Conservation (phyloP, 805 yeast genomes). For the Myxozyma monticola region DNA sequence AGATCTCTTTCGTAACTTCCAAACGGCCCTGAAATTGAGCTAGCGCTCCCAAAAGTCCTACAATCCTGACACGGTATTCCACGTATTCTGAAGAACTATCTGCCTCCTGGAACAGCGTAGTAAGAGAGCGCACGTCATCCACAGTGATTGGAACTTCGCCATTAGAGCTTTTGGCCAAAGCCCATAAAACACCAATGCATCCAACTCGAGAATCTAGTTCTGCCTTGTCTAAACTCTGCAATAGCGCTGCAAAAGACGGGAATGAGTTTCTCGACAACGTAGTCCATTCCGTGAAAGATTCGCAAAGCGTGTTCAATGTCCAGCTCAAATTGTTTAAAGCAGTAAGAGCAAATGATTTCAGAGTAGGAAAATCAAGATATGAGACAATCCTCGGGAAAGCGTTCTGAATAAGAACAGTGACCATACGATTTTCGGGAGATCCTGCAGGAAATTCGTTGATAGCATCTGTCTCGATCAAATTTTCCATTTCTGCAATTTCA, state of each 20-base stretch:
- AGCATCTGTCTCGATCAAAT: not conserved
- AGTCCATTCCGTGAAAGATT: conserved; percentile 45
- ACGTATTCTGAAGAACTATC: not conserved
- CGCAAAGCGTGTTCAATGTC: conserved; percentile 47
- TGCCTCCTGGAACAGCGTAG: conserved; percentile 1
- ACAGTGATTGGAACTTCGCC: conserved; percentile 36
- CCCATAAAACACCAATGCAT: conserved; percentile 49
- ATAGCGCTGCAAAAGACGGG: conserved; percentile 21
- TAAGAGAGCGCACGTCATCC: conserved; percentile 9
- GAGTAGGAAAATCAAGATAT: conserved; percentile 46
- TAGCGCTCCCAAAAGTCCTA: conserved; percentile 55
- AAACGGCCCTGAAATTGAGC: conserved; percentile 50
- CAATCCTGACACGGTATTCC: conserved; percentile 47
- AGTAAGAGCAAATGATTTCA: conserved; percentile 57
- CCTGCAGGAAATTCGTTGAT: too few relatives aligned
- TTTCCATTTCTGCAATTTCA: conserved; percentile 7
- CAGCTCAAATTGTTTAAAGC: conserved; percentile 73
- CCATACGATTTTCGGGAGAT: conserved; percentile 24
- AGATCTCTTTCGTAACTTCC: conserved; percentile 47
- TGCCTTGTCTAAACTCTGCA: conserved; percentile 27
- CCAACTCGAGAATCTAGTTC: conserved; percentile 34
- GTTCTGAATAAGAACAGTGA: conserved; percentile 17
- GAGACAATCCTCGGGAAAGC: conserved; percentile 21
- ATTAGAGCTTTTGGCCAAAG: conserved; percentile 40
- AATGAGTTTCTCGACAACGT: conserved; percentile 35